Base-by-base conservation (phyloP, 495 filamentous ascomycete genomes). In the Penicillium crystallinum region DNA sequence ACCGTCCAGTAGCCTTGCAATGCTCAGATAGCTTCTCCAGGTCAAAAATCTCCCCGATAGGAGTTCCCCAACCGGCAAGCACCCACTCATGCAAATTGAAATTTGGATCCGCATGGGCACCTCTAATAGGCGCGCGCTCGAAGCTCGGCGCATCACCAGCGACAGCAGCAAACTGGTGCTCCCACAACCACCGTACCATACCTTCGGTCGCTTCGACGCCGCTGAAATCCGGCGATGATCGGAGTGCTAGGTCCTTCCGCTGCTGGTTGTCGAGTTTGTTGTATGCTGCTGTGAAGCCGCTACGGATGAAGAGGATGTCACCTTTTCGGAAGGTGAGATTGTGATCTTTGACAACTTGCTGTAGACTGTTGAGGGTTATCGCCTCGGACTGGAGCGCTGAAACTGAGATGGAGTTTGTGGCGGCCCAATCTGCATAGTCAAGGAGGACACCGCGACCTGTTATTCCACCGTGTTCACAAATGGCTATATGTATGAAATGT, bases 21-120 rank as follows among this genome's bases (percentile, higher is more conserved):
- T 70, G 62, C 54, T 56, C 39, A 12, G 62, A 69, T 36, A 82
- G 56, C 34, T 66, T 66, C 65, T 80, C 76, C 56, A 81, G 55
- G 58, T 81, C 73, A 69, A 80, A 81, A 67, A 81, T 64, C 62
- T 82, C 79, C 6, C 79, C 77, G 57, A 82, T 75, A 1, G 79
- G 79, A 33, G 72, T 66, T 2, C 79, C 79, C 77, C 76, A 82
- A 23, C 76, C 75, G 1, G 67, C 73, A 14, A 81, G 57, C 7
- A 77, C 55, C 71, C 71, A 78, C 49, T 81, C 69, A 59, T 80
- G 78, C 42, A 81, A 25, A 47, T 63, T 63, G 22, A 61, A 65
- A 10, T 56, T 37, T 8, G 54, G 49, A 34, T 58, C 57, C 5
- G 49, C 61, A 45, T 53, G 59, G 21, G 52, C 57, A 25, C 59